These are phyloP conservation scores for Asclepias syriaca DNA, from an alignment of 257 asterid species.

Conservation along the genomic window DNA sequence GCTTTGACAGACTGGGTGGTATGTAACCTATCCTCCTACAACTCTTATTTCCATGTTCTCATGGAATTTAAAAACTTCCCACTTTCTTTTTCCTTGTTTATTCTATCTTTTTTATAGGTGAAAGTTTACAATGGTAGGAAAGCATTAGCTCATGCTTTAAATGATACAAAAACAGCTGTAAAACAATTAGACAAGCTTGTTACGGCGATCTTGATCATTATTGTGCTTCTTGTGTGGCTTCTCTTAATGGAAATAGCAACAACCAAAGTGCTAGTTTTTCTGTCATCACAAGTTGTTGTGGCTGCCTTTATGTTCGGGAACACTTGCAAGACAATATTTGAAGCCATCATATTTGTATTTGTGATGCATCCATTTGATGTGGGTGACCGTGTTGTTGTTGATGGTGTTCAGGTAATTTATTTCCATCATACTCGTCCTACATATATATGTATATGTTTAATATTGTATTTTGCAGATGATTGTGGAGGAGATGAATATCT, in stretches of 20 bases:
- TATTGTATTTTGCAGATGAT: conserved; percentile 45
- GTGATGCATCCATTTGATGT: conserved; percentile 94
- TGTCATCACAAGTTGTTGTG: conserved; percentile 77
- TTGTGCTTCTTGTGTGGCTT: conserved; percentile 66
- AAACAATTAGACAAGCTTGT: conserved; percentile 64
- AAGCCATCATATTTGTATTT: conserved; percentile 70
- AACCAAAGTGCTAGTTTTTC: conserved; percentile 62
- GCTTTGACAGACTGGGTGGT: conserved; percentile 79
- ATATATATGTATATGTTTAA: neutral
- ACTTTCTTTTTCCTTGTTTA: conserved; percentile 1
- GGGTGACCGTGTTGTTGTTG: conserved; percentile 80
- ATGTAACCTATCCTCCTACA: conserved; percentile 9
- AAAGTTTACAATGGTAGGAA: conserved; percentile 86
- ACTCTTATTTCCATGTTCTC: neutral
- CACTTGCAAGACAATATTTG: conserved; percentile 86
- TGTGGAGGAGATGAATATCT: conserved; percentile 88
- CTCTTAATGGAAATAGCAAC: conserved; percentile 69
- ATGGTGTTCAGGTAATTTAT: conserved; percentile 69
- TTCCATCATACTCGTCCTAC: neutral
- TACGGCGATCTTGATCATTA: conserved; percentile 38
- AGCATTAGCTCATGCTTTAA: conserved; percentile 80
- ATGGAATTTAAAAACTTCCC: neutral
- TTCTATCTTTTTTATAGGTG: conserved; percentile 42
- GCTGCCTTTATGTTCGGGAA: conserved; percentile 81
- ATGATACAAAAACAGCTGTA: conserved; percentile 77